Percentiles rank a stretch among this genome's conserved stretches.
Conservation (phyloP, 2,329 filamentous ascomycete genomes). For the Diatrype stigma region DNA sequence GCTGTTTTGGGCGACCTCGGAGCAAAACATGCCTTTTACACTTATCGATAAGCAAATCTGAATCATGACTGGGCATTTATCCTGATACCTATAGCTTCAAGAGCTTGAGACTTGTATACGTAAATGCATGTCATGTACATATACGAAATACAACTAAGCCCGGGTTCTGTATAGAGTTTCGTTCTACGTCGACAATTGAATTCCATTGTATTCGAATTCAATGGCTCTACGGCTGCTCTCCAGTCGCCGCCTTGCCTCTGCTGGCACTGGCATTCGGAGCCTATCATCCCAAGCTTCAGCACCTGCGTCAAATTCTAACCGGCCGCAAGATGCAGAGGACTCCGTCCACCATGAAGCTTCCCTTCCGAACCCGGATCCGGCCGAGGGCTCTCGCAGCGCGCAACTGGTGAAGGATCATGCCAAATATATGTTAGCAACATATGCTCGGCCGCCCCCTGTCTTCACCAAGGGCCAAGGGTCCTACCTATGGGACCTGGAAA, state of each 20-base stretch:
- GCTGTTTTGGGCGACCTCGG: background rate
- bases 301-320: conserved; percentile 21
- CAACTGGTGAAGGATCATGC: conserved; percentile 70
- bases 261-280: conserved; percentile 15
- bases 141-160: background rate
- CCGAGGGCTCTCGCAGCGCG: conserved; percentile 47
- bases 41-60: background rate
- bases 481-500: conserved; percentile 86
- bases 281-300: conserved; percentile 20
- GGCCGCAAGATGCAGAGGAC: conserved; percentile 18
- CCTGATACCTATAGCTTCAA: background rate
- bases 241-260: conserved; percentile 13
- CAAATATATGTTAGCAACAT: conserved; percentile 93
- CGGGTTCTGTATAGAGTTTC: background rate
- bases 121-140: no score
- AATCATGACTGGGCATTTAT: background rate
- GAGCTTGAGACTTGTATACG: no score
- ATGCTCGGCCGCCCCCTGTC: conserved; percentile 82
- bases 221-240: conserved; percentile 26
- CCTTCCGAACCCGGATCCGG: conserved; percentile 27
- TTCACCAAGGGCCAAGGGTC: conserved; percentile 86
- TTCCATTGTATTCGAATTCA: background rate
- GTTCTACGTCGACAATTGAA: no score
- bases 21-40: background rate
- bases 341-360: conserved; percentile 23